phyloP scores from a whole-genome alignment of 192 early-diverging fungal species.

The Entophlyctis luteolus region DNA sequence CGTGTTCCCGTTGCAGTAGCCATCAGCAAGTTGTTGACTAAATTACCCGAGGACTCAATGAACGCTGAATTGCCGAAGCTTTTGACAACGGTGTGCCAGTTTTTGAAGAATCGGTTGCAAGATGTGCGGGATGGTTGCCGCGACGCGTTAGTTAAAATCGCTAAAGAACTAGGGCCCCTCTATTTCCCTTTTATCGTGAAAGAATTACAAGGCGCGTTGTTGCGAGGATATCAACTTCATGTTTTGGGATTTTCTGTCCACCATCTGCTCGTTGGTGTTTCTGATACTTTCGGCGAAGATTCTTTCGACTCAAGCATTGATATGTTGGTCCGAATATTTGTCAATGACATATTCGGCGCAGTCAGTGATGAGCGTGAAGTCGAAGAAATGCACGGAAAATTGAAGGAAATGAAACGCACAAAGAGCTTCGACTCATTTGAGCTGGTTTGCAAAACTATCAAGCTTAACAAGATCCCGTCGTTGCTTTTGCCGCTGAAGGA shows the following conservation, averaged over 20 bases:
- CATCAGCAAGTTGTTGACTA: conserved; percentile 76
- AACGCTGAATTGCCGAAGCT: conserved; percentile 80
- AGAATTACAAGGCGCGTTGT: conserved; percentile 72
- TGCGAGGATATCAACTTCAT: conserved; percentile 85
- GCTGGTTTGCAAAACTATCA: conserved; percentile 66
- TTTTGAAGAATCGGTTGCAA: conserved; percentile 74
- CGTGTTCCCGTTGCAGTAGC: conserved; percentile 86
- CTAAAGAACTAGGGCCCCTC: conserved; percentile 70
- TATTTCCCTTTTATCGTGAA: conserved; percentile 88
- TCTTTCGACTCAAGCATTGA: conserved; percentile 76
- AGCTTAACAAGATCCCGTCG: conserved; percentile 61
- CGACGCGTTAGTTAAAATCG: conserved; percentile 83
- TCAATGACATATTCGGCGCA: conserved; percentile 91
- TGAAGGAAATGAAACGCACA: conserved; percentile 81
- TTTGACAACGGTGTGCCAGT: conserved; percentile 80
- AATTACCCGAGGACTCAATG: conserved; percentile 71
- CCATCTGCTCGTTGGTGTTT: conserved; percentile 68
- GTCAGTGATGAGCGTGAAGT: conserved; percentile 84
- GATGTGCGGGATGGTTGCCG: conserved; percentile 80
- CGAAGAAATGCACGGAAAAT: conserved; percentile 83
- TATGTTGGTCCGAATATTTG: conserved; percentile 65
- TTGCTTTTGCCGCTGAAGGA: conserved; percentile 85
- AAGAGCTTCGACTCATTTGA: conserved; percentile 87
- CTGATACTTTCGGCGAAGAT: conserved; percentile 53
- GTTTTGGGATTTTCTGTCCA: conserved; percentile 94